Conservation (phyloP, 2,329 filamentous ascomycete species). For the Nemania sp. region DNA sequence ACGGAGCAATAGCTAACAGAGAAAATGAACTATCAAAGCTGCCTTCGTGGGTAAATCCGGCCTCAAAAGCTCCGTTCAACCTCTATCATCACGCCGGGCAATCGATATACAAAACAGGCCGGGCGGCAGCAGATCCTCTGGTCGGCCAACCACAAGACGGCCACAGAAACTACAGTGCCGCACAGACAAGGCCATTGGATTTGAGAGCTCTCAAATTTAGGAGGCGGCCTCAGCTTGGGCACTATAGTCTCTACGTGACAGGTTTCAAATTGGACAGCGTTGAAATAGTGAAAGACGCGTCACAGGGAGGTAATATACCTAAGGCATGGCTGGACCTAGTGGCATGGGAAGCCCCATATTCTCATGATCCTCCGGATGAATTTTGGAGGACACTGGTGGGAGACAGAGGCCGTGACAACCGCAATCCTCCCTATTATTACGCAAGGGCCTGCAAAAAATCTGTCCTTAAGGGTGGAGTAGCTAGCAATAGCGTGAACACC, state of each 20-base stretch:
- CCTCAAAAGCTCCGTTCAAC: background rate
- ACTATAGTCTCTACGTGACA: constrained; percentile 2
- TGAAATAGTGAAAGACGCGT: background rate
- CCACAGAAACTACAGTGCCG: constrained; percentile 1
- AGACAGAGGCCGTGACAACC: background rate
- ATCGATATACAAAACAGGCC: background rate
- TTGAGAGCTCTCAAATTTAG: background rate
- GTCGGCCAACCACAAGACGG: background rate
- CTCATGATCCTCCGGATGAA: background rate
- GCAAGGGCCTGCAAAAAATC: constrained; percentile 1
- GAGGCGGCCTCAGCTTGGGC: constrained; percentile 1
- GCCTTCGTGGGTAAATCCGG: background rate
- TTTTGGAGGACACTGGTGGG: constrained; percentile 1
- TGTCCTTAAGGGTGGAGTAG: background rate
- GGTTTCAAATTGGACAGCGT: background rate
- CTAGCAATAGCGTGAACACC: background rate
- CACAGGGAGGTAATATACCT: background rate
- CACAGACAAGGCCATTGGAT: background rate
- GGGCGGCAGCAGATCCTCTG: background rate
- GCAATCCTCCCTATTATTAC: background rate
- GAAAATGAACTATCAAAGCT: background rate
- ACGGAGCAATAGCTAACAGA: background rate
- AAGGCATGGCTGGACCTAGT: background rate
- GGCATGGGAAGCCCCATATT: background rate
- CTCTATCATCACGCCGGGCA: background rate